Base-by-base conservation (phyloP, 2,329 filamentous ascomycete genomes). In the Aotearoamyces nothofagi region DNA sequence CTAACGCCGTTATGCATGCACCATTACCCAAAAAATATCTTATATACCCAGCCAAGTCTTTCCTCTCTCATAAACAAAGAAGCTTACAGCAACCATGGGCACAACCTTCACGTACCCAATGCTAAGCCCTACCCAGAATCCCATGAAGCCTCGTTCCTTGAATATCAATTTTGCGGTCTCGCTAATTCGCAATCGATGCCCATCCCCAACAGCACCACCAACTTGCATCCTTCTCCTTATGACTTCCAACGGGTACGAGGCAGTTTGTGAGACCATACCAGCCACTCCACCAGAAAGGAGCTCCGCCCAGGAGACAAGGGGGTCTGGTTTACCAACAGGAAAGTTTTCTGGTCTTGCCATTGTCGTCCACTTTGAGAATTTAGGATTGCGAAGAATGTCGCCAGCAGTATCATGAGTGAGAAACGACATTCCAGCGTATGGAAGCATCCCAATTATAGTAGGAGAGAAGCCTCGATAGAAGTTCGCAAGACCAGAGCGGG, bases 21-120 rank as follows among this genome's bases (percentile, higher is more conserved):
- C n/a, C n/a, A 5, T n/a, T n/a, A n/a, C n/a, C n/a, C n/a, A n/a
- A n/a, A n/a, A n/a, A n/a, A n/a, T n/a, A n/a, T n/a, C 48, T 46
- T 58, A 81, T 45, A 84, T 81, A 23, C 71, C 73, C 39, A 84
- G 55, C 39, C 61, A 55, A 24, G 56, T 63, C 58, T 77, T 77
- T 41, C 65, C 54, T 35, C 71, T 61, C 51, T 77, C 71, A 43
- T 77, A 77, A 10, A 69, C 70, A 46, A 69, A 77, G 46, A 77
- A 77, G 41, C 61, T 64, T 30, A 69, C 61, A 9, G 90, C 90
- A 15, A 59, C 72, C 81, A 98, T 78, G 3, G 90, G 90, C 37
- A 94, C 65, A 29, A 96, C 71, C 59, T 98, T 98, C 46, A 84
- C 69, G 53, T 96, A 98, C 5, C 90, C 90, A 53, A 98, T 94